phyloP scores from a whole-genome alignment of 345 rosid species.

The Linum usitatissimum region DNA sequence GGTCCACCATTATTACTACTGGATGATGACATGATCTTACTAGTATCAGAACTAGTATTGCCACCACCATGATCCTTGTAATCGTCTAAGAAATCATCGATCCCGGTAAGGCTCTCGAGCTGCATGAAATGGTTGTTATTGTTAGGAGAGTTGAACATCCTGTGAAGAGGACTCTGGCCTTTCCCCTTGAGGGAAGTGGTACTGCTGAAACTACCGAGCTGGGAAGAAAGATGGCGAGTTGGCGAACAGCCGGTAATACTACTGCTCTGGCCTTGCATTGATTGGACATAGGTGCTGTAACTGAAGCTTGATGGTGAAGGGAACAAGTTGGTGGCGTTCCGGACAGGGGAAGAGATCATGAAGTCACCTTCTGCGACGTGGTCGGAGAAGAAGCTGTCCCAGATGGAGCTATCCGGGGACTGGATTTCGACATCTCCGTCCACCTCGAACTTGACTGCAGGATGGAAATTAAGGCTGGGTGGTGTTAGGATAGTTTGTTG shows the following conservation, averaged over 20 bases:
- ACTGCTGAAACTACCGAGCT: constrained; percentile 22
- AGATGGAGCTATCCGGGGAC: constrained; percentile 42
- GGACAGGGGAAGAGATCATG: constrained; percentile 53
- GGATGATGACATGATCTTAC: constrained; percentile 2
- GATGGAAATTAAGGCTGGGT: constrained; percentile 35
- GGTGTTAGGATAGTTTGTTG: constrained; percentile 37
- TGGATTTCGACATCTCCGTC: constrained; percentile 47
- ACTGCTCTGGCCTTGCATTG: constrained; percentile 33
- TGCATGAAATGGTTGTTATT: constrained; percentile 29
- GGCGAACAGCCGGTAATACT: constrained; percentile 30
- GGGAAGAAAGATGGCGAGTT: constrained; percentile 26
- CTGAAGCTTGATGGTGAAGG: constrained; percentile 24
- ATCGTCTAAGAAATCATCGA: constrained; percentile 46
- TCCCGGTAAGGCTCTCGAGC: constrained; percentile 29
- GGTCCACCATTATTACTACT: neutral
- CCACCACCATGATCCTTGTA: constrained; percentile 4
- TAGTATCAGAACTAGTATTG: neutral
- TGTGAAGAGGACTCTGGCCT: constrained; percentile 37
- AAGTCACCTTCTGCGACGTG: constrained; percentile 46
- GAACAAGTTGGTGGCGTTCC: constrained; percentile 18
- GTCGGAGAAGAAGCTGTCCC: constrained; percentile 53
- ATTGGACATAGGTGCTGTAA: constrained; percentile 12
- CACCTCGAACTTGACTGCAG: constrained; percentile 32
- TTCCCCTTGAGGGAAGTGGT: constrained; percentile 17
- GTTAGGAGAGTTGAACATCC: constrained; percentile 35